Conservation (phyloP, 768 basidiomycete genomes). For the Arthromyces matolae region DNA sequence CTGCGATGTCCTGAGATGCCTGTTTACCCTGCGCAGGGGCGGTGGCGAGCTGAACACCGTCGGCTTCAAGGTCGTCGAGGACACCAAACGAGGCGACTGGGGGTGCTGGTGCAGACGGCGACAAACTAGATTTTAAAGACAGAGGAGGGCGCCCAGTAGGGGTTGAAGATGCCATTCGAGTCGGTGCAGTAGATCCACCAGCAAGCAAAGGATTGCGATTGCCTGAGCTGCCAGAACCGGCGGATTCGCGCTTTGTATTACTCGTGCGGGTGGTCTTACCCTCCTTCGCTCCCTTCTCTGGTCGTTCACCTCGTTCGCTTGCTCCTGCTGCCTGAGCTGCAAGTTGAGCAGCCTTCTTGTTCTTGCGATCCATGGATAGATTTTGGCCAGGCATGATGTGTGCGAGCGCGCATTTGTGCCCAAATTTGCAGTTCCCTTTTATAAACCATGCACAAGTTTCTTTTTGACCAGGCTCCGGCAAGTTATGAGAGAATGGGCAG, state of each 20-base stretch:
- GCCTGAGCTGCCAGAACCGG: constrained; percentile 19
- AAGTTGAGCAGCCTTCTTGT: constrained; percentile 86
- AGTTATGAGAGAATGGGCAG: constrained; percentile 90
- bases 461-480: constrained; percentile 73
- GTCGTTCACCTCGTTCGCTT: constrained; percentile 26
- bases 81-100: constrained; percentile 67
- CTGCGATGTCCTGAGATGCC: constrained; percentile 17
- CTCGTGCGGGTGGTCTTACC: constrained; percentile 33
- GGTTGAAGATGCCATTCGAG: constrained; percentile 39
- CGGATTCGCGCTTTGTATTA: constrained; percentile 33
- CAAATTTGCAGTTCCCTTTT: constrained; percentile 81
- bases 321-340: constrained; percentile 47
- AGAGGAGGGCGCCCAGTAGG: constrained; percentile 55
- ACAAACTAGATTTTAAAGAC: constrained; percentile 65
- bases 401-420: constrained; percentile 85
- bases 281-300: constrained; percentile 20
- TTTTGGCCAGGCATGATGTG: constrained; percentile 92
- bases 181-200: constrained; percentile 67
- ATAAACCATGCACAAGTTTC: constrained; percentile 88
- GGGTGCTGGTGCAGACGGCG: constrained; percentile 77
- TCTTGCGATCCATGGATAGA: constrained; percentile 95
- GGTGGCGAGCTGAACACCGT: constrained; percentile 37
- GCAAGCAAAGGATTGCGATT: constrained; percentile 40
- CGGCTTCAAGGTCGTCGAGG: constrained; percentile 52
- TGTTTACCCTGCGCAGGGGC: constrained; percentile 40